phyloP scores from a whole-genome alignment of 495 filamentous ascomycete genomes.

The Emericellopsis terricola region DNA sequence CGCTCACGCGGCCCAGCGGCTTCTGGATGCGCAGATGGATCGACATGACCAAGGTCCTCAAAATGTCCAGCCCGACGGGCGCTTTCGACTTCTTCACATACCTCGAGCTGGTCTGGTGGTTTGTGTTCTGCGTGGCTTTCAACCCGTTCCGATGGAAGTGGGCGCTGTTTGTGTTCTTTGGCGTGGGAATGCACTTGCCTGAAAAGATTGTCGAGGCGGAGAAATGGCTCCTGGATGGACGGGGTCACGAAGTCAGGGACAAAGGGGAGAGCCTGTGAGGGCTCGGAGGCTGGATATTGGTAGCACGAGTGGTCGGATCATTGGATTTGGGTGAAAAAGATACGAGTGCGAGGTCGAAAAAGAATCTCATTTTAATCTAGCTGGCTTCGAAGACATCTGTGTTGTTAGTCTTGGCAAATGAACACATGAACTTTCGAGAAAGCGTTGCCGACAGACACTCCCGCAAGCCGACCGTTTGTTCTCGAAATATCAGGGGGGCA shows the following conservation, averaged over 20 bases:
- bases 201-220: slow-evolving; percentile 46
- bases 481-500: too few species aligned
- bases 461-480: too few species aligned
- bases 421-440: too few species aligned
- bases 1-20: slow-evolving; percentile 48
- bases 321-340: too few species aligned
- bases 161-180: slow-evolving; percentile 63
- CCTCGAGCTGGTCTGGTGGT: slow-evolving; percentile 70
- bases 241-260: slow-evolving; percentile 12
- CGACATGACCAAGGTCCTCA: slow-evolving; percentile 62
- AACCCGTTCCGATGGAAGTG: slow-evolving; percentile 81
- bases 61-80: slow-evolving; percentile 43
- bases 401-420: too few species aligned
- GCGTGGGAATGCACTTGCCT: slow-evolving; percentile 49
- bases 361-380: too few species aligned
- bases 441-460: too few species aligned
- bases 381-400: too few species aligned
- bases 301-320: too few species aligned
- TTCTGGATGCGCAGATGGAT: slow-evolving; percentile 76
- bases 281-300: too few species aligned
- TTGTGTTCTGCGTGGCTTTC: slow-evolving; percentile 54
- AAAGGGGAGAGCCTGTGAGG: slow-evolving; percentile 36
- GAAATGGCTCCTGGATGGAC: slow-evolving; percentile 28
- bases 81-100: slow-evolving; percentile 86
- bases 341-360: too few species aligned